phyloP scores from a whole-genome alignment of 2,329 filamentous ascomycete species.

The Pochonia chlamydosporia region DNA sequence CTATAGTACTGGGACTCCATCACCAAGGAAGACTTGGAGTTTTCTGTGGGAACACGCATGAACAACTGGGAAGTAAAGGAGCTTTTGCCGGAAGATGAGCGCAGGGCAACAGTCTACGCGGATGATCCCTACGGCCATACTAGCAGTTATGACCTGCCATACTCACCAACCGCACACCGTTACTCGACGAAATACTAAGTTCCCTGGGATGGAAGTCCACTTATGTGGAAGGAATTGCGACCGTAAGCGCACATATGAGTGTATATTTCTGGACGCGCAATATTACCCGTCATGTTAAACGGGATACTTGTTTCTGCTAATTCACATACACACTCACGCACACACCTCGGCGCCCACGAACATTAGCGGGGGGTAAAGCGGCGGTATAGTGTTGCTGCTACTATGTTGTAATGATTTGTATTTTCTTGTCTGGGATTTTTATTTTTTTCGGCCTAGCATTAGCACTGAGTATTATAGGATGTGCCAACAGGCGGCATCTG shows the following conservation, averaged over 20 bases:
- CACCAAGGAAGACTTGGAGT: constrained; percentile 95
- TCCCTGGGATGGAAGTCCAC: constrained; percentile 5
- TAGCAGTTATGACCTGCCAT: constrained; percentile 46
- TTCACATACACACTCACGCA: background rate
- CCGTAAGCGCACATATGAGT: background rate
- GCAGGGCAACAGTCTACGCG: constrained; percentile 64
- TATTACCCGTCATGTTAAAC: background rate
- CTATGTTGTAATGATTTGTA: constrained; percentile 12
- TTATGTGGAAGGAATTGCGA: background rate
- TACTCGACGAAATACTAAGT: constrained; percentile 42
- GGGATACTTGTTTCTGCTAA: background rate
- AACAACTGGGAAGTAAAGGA: constrained; percentile 99
- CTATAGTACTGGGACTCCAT: constrained; percentile 96
- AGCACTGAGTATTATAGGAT: background rate
- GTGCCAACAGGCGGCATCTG: background rate
- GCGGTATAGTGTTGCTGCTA: constrained; percentile 1
- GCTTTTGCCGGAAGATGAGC: constrained; percentile 73
- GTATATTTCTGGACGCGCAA: background rate
- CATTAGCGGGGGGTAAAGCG: background rate
- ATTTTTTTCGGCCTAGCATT: background rate
- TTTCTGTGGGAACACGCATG: constrained; percentile 89
- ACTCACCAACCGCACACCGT: constrained; percentile 37
- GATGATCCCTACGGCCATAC: constrained; percentile 60
- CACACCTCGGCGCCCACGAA: no score
- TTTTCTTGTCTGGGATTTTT: constrained; percentile 3